Conservation (phyloP, 176 grass and related monocot species). For the Metroxylon sagu region DNA sequence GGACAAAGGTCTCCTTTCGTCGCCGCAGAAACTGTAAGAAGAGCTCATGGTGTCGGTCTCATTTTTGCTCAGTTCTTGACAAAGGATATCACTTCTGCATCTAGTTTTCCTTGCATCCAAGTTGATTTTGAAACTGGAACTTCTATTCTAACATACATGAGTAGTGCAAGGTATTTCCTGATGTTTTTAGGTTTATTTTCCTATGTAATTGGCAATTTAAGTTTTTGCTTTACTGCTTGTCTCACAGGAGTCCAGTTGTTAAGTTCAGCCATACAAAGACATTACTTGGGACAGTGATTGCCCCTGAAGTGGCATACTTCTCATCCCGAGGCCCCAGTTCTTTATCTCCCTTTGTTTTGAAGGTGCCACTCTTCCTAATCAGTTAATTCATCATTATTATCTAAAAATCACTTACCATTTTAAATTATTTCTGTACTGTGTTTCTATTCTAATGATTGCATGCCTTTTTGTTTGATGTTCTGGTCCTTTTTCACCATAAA, state of each 20-base stretch:
- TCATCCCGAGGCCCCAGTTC: constrained; percentile 91
- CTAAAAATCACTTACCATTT: no score
- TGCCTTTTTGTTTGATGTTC: no score
- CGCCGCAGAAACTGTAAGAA: constrained; percentile 69
- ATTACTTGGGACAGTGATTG: constrained; percentile 57
- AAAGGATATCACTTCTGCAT: constrained; percentile 68
- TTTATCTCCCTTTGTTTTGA: constrained; percentile 68
- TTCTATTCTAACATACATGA: constrained; percentile 60
- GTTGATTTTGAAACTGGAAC: constrained; percentile 89
- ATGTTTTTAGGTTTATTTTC: neutral
- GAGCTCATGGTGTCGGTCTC: constrained; percentile 54
- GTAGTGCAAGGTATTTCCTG: constrained; percentile 43
- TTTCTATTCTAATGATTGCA: no score
- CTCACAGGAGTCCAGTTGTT: constrained; percentile 49
- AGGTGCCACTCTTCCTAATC: constrained; percentile 30
- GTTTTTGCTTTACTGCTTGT: neutral
- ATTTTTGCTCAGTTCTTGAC: constrained; percentile 84
- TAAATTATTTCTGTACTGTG: no score
- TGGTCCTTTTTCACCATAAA: no score
- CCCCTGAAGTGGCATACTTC: constrained; percentile 90
- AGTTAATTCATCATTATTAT: no score
- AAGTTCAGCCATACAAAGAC: constrained; percentile 64
- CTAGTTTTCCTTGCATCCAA: constrained; percentile 76
- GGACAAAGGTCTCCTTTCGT: constrained; percentile 57
- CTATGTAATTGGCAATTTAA: neutral